A percentile compares a stretch with the other conserved stretches of the same genome.
These are phyloP conservation scores for Erythrophleum ivorense DNA, from an alignment of 331 rosid genomes.

Conservation along the genomic window DNA sequence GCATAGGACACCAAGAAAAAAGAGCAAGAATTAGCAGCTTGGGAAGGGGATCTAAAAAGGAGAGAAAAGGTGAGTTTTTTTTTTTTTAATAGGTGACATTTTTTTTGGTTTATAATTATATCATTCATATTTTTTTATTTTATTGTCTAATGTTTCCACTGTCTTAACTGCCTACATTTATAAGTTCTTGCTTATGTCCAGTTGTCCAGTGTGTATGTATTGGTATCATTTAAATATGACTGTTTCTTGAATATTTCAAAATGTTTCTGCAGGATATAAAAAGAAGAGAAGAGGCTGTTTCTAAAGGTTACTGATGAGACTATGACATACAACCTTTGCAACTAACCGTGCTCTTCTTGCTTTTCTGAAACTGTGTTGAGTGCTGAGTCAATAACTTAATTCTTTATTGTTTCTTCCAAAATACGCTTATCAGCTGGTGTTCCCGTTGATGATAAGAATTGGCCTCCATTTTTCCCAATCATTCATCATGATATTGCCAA, in stretches of 20 bases:
- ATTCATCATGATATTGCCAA: conserved; percentile 97
- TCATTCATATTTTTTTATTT: conserved; percentile 18
- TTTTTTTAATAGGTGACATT: background rate
- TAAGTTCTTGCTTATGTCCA: conserved; percentile 15
- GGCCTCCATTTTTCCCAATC: conserved; percentile 97
- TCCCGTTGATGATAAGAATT: conserved; percentile 78
- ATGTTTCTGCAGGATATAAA: conserved; percentile 73
- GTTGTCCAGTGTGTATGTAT: background rate
- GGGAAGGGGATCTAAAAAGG: conserved; percentile 92
- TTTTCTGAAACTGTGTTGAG: conserved; percentile 14
- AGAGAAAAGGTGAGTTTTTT: conserved; percentile 72
- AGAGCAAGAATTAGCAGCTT: conserved; percentile 78
- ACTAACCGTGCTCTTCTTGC: conserved; percentile 14
- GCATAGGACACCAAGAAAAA: conserved; percentile 77
- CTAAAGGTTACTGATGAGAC: conserved; percentile 58
- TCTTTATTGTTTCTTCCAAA: conserved; percentile 29
- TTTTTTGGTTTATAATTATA: conserved; percentile 27
- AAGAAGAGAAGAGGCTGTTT: conserved; percentile 85
- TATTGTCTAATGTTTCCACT: conserved; percentile 17
- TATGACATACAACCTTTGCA: conserved; percentile 26
- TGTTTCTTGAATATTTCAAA: conserved; percentile 36
- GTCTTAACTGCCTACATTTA: conserved; percentile 23
- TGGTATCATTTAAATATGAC: conserved; percentile 32
- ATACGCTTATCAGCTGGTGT: conserved; percentile 69
- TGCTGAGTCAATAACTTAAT: conserved; percentile 7